Percentiles rank a stretch among this genome's conserved stretches.
phyloP scores from a whole-genome alignment of 2,329 filamentous ascomycete species.

The Fusarium succisae region DNA sequence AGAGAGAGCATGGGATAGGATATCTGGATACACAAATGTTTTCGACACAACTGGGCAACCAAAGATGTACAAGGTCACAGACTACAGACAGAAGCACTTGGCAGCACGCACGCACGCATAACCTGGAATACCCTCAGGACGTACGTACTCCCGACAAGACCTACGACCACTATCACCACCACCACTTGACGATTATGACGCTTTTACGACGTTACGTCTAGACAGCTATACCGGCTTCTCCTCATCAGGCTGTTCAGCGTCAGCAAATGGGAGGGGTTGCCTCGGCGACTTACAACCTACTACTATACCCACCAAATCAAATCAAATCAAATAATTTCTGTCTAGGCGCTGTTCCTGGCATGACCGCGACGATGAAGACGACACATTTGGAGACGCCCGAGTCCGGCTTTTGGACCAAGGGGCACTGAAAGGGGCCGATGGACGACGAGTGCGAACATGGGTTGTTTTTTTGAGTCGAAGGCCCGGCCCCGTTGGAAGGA shows the following conservation, averaged over 20 bases:
- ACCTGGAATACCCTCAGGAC: conserved; percentile 45
- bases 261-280: conserved; percentile 46
- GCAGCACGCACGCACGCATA: conserved; percentile 30
- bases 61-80: conserved; percentile 46
- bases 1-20: conserved; percentile 50
- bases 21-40: conserved; percentile 52
- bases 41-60: conserved; percentile 54
- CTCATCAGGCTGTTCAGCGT: conserved; percentile 44
- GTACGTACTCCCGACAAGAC: conserved; percentile 48
- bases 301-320: conserved; percentile 49
- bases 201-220: conserved; percentile 59
- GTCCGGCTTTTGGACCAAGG: conserved; percentile 30
- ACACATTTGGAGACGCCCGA: conserved; percentile 25
- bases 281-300: conserved; percentile 50
- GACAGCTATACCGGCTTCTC: conserved; percentile 52
- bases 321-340: conserved; percentile 49
- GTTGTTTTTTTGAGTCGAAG: conserved; percentile 16
- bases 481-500: conserved; percentile 33
- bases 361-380: conserved; percentile 47
- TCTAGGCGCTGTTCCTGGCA: conserved; percentile 47
- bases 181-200: conserved; percentile 58
- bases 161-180: conserved; percentile 50
- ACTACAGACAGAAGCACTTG: conserved; percentile 43
- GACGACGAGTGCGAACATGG: conserved; percentile 24
- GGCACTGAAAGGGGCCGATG: conserved; percentile 27